A percentile compares a stretch with the other conserved stretches of the same genome.
phyloP scores from a whole-genome alignment of 139 green algal species.

The Chlorella sorokiniana region DNA sequence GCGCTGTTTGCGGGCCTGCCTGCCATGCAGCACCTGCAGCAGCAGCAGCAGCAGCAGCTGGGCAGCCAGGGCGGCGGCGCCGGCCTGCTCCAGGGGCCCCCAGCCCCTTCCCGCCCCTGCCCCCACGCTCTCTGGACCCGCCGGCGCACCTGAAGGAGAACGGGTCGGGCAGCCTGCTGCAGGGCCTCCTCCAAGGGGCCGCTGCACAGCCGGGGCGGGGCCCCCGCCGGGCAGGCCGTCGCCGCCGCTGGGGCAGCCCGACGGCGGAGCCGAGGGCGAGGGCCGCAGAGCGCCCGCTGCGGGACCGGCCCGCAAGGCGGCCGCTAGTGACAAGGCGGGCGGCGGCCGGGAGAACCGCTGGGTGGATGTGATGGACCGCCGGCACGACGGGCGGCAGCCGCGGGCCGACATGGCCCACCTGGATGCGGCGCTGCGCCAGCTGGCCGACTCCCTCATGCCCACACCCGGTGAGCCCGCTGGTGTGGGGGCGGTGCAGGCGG shows the following conservation, averaged over 20 bases:
- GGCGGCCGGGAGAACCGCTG: conserved; percentile 18
- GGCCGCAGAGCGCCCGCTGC: neutral
- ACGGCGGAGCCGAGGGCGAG: neutral
- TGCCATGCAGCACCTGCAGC: conserved; percentile 24
- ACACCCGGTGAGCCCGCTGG: conserved; percentile 9
- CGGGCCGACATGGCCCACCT: conserved; percentile 46
- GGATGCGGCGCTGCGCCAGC: conserved; percentile 45
- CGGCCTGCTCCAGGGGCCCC: neutral
- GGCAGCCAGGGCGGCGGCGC: neutral
- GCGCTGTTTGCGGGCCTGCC: conserved; percentile 6
- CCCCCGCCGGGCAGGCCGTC: neutral
- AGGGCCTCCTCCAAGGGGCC: neutral
- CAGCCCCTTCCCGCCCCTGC: neutral
- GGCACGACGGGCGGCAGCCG: conserved; percentile 32
- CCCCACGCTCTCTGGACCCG: neutral
- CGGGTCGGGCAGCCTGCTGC: neutral
- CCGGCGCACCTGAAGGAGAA: neutral
- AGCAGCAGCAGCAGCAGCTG: conserved; percentile 19
- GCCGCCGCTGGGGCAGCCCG: neutral
- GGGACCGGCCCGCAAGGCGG: neutral
- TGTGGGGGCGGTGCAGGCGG: neutral
- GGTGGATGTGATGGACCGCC: conserved; percentile 44
- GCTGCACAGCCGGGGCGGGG: neutral
- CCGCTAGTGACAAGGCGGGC: neutral
- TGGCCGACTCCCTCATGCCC: conserved; percentile 54